Evolutionary conservation across 1,139 yeast species (phyloP), one percentile per base, ranked within the genome.

Genomic region (Saccharomycopsis hybrid): DNA sequence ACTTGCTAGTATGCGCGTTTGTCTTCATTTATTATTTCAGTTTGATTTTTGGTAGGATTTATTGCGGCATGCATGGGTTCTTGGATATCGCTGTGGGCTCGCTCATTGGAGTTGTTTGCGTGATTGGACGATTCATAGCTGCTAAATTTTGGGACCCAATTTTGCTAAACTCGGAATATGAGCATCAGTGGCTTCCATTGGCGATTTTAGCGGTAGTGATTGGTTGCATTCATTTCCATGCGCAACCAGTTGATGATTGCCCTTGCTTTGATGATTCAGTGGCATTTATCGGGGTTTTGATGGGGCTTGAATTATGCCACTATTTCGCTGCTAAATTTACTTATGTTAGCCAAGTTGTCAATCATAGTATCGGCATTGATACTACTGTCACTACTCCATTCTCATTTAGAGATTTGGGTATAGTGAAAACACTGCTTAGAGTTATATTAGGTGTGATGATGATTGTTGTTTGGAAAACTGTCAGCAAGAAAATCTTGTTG

Each of bases 61-160:
- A 92, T 66, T 90, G 97, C 65, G 98, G 98, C 3, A 92, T 92
- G 98, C 98, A 92, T 66, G 98, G 98, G 2, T 78, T 86, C 55
- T 67, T 86, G 33, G 98, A 92, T 63, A 72, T 92, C 3, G 49
- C 70, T 1, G 66, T 78, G 8, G 98, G 98, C 2, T 67, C 80
- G 0, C 0, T 74, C 0, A 71, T 88, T 30, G 98, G 98, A 0
- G 50, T 68, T 0, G 43, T 64, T 0, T 69, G 81, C 41, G 75
- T 74, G 49, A 47, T 71, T 8, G 62, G 72, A 38, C 66, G 90
- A 54, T 55, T 59, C 35, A 55, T 58, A 11, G 59, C 62, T n/a
- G 73, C 76, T 2, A 54, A 57, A 2, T 31, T 50, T 8, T 76
- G 73, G 70, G 84, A 79, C 59, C 55, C 40, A 43, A 55, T 32